Base-by-base conservation (phyloP, 352 stramenopile genomes). In the Pythium folliculosum region DNA sequence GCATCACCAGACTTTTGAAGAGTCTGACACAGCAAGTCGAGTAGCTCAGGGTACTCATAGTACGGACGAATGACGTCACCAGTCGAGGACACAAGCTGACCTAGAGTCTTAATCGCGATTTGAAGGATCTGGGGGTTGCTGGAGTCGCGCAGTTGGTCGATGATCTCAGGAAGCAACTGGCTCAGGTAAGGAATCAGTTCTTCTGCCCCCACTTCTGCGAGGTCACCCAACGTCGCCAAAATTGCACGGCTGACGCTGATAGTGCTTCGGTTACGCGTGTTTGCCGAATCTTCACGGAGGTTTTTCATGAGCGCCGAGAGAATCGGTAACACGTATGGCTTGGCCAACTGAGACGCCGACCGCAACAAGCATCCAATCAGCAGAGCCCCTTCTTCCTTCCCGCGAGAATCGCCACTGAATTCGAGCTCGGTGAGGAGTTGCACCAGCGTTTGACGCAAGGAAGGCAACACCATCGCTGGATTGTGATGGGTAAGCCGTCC, bases 241-340 rank as follows among this genome's bases (percentile, higher is more conserved):
- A 96, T 93, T 38, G 88, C 86, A 70, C 91, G 91, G 76, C 87
- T 96, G 40, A 95, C 85, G 40, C 77, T 89, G 35, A 93, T 70
- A 0, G 81, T 96, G 40, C 86, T 93, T 45, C 82, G 80, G 61
- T 82, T 92, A 47, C 87, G 84, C 43, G 77, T 87, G 37, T 85
- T 77, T 30, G 81, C 84, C 4, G 86, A 92, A 48, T 96, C 88
- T 76, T 94, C 82, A 21, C 88, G 85, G 35, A 96, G 52, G 64
- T 96, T 96, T 63, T 95, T 92, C 83, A 95, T 95, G 47, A 96
- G 67, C 21, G 88, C 88, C 40, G 88, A 87, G 21, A 96, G 61
- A 55, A 94, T 96, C 21, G 88, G 88, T 8, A 96, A 76, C 17
- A 95, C 88, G 43, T 96, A 96, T 3, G 88, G 88, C 64, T 94